phyloP scores from a whole-genome alignment of 2,329 filamentous ascomycete genomes.

The Penicillium sp. region DNA sequence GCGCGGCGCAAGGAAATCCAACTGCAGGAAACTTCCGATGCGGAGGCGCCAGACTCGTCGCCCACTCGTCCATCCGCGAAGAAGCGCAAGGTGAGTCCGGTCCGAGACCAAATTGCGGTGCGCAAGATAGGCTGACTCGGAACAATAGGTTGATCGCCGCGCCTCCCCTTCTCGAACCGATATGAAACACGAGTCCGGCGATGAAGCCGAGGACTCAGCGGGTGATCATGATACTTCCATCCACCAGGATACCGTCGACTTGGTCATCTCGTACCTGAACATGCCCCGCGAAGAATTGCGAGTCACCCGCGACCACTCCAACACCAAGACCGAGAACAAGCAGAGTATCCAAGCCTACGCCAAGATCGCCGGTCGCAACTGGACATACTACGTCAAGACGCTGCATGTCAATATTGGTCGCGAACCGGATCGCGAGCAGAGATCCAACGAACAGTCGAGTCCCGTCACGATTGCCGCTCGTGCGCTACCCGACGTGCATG shows the following conservation, averaged over 20 bases:
- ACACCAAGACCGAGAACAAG: conserved; percentile 43
- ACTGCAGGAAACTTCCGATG: conserved; percentile 43
- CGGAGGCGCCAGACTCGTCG: conserved; percentile 46
- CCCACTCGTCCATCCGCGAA: conserved; percentile 45
- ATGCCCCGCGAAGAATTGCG: conserved; percentile 42
- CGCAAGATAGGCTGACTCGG: conserved; percentile 11
- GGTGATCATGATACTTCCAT: conserved; percentile 40
- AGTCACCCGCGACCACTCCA: conserved; percentile 44
- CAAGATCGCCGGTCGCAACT: conserved; percentile 48
- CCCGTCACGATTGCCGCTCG: conserved; percentile 43
- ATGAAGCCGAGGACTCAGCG: conserved; percentile 40
- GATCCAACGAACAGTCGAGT: conserved; percentile 43
- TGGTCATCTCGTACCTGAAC: conserved; percentile 46
- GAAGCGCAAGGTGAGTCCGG: conserved; percentile 44
- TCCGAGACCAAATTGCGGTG: conserved; percentile 8
- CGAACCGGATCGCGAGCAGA: conserved; percentile 44
- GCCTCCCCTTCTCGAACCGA: conserved; percentile 29
- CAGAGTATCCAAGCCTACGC: conserved; percentile 48
- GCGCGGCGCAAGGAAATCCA: conserved; percentile 44
- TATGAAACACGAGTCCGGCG: conserved; percentile 37
- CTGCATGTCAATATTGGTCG: conserved; percentile 48
- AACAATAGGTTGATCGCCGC: conserved; percentile 33
- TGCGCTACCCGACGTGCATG: conserved; percentile 59
- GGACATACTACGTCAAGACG: conserved; percentile 50
- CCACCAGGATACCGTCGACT: conserved; percentile 44